Base-by-base conservation (phyloP, 2,329 filamentous ascomycete genomes). In the Alternaria sp. region DNA sequence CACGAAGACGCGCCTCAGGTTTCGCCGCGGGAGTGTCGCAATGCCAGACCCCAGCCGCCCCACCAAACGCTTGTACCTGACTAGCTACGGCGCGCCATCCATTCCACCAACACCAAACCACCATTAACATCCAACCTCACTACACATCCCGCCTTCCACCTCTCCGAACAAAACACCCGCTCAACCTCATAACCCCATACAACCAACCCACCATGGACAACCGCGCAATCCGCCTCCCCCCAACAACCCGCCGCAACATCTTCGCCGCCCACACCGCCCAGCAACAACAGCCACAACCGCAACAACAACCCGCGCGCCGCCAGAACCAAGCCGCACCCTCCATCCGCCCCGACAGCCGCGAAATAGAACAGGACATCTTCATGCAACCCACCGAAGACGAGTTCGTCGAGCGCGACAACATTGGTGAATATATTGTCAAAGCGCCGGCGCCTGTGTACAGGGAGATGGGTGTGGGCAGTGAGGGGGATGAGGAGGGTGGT, bases 371-470 rank as follows among this genome's bases (percentile, higher is more conserved):
- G 26, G 67, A 59, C 6, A 69, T 70, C 40, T 70, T 72, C 55
- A 66, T 65, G 40, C 69, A 69, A 15, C 64, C 70, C 0, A 45
- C 66, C n/a, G 69, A 74, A 26, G 69, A 75, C 25, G 85, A 86
- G 49, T 83, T 86, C 25, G 83, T 86, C 23, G 82, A 83, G 46
- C 80, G 82, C 11, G 82, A 86, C 62, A 80, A 81, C 25, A 80
- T 83, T 57, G 85, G 85, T 1, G 79, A 81, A 25, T 86, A 85
- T 62, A 80, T 80, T 26, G 70, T 86, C 44, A 65, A 66, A 26
- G 75, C 71, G 36, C 76, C 75, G 9, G 66, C 66, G 5, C 71
- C 69, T 1, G 68, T 65, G 15, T 74, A 72, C 58, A 70, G 65
- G 56, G 66, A 74, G 10, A 68, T 76, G 68, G 69, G 65, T 19